These are phyloP conservation scores for Liquidambar formosana DNA, from an alignment of 164 flowering plant species.

Conservation along the genomic window DNA sequence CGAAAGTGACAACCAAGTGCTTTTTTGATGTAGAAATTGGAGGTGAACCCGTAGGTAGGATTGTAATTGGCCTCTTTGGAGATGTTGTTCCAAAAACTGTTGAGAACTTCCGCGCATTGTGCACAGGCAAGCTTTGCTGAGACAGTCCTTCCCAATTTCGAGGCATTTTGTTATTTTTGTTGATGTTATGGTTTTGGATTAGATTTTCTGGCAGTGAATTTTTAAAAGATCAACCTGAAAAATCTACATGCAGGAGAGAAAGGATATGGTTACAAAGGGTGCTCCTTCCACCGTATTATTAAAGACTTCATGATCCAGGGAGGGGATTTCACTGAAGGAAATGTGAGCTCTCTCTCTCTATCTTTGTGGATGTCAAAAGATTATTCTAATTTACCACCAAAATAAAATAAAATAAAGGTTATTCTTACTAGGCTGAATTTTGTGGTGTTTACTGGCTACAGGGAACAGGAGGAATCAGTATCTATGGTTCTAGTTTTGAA, in stretches of 20 bases:
- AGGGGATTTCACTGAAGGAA: slow-evolving; percentile 71
- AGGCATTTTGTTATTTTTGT: too few species aligned
- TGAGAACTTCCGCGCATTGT: slow-evolving; percentile 77
- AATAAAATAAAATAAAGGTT: background rate
- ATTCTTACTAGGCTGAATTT: slow-evolving; percentile 1
- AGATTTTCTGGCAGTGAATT: background rate
- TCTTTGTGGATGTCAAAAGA: background rate
- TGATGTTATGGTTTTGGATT: background rate
- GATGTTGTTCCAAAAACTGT: slow-evolving; percentile 65
- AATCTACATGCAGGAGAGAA: slow-evolving; percentile 57
- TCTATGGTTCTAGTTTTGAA: slow-evolving; percentile 68
- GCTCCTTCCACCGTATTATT: slow-evolving; percentile 76
- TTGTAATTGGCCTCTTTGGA: slow-evolving; percentile 73
- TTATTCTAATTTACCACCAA: too few species aligned
- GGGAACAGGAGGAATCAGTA: slow-evolving; percentile 86
- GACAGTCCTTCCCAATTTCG: background rate
- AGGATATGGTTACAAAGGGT: slow-evolving; percentile 79
- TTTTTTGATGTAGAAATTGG: slow-evolving; percentile 80
- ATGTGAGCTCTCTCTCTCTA: slow-evolving; percentile 39
- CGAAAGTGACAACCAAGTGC: slow-evolving; percentile 62
- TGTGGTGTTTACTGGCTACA: slow-evolving; percentile 28
- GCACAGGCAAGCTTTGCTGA: slow-evolving; percentile 50
- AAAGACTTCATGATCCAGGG: slow-evolving; percentile 87
- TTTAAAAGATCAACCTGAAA: background rate
- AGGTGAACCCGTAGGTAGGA: slow-evolving; percentile 60